phyloP scores from a whole-genome alignment of 108 stramenopile genomes.

The Skeletonema costatum region DNA sequence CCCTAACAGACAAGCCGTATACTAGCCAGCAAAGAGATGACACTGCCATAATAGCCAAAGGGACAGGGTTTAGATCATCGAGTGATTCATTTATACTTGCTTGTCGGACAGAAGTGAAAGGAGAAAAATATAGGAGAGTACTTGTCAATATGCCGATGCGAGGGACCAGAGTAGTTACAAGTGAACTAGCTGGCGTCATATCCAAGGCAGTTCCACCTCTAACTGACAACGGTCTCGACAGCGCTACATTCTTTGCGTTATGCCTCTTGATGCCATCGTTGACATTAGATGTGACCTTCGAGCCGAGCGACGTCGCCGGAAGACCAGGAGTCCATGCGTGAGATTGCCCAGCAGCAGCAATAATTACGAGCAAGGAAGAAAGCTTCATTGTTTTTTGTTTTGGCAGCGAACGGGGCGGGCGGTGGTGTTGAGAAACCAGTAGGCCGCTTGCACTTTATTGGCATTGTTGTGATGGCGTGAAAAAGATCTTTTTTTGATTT shows the following conservation, averaged over 20 bases:
- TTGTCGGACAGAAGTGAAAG: slow-evolving; percentile 38
- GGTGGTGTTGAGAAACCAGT: too few species aligned
- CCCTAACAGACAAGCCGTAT: slow-evolving; percentile 49
- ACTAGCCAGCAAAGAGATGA: slow-evolving; percentile 51
- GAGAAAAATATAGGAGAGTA: slow-evolving; percentile 53
- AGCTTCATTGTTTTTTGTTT: neutral
- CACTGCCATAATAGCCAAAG: slow-evolving; percentile 55
- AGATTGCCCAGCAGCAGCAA: neutral
- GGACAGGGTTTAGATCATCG: slow-evolving; percentile 50
- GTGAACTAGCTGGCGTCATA: slow-evolving; percentile 5
- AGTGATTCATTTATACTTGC: slow-evolving; percentile 25
- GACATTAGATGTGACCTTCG: neutral
- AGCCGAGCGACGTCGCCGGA: neutral
- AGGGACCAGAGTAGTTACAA: slow-evolving; percentile 38
- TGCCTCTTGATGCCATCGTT: neutral
- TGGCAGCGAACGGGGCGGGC: too few species aligned
- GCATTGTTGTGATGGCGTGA: too few species aligned
- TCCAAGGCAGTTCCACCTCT: slow-evolving; percentile 24
- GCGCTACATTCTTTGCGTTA: neutral
- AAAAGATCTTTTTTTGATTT: neutral
- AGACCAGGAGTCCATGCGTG: neutral
- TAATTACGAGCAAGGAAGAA: neutral
- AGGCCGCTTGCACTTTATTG: too few species aligned
- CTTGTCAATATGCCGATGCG: slow-evolving; percentile 50
- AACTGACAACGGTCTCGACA: neutral